phyloP scores from a whole-genome alignment of 768 basidiomycete genomes.

The Phylloporus sp. region DNA sequence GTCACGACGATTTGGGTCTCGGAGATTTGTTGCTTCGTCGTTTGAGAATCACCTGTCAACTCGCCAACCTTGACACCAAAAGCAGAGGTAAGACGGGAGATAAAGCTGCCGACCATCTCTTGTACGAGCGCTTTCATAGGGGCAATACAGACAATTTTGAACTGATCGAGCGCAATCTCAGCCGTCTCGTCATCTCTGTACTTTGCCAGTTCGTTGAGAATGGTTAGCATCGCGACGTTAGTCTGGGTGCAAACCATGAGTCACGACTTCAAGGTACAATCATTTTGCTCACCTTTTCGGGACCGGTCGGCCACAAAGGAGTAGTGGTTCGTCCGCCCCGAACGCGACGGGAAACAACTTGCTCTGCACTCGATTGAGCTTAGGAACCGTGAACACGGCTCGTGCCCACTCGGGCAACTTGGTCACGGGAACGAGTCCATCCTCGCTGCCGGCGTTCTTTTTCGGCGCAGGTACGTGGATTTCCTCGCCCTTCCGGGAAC shows the following conservation, averaged over 20 bases:
- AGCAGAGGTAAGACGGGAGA: conserved; percentile 53
- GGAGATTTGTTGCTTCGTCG: conserved; percentile 95
- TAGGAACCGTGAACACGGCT: conserved; percentile 76
- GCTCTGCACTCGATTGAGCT: conserved; percentile 88
- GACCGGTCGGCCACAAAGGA: conserved; percentile 97
- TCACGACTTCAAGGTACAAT: not conserved
- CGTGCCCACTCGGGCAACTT: conserved; percentile 82
- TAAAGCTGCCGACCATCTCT: conserved; percentile 97
- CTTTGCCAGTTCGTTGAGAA: conserved; percentile 86
- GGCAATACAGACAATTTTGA: conserved; percentile 97
- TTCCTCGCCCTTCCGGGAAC: conserved; percentile 94
- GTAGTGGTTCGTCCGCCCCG: conserved; percentile 88
- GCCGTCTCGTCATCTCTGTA: conserved; percentile 81
- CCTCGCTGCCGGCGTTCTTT: conserved; percentile 55
- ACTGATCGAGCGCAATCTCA: conserved; percentile 75
- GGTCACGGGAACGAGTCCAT: conserved; percentile 67
- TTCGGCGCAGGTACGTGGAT: conserved; percentile 96
- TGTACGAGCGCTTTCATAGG: conserved; percentile 99
- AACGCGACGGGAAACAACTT: conserved; percentile 91
- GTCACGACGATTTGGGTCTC: conserved; percentile 98
- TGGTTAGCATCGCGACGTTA: conserved; percentile 94
- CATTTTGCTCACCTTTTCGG: conserved; percentile 76
- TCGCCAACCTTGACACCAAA: conserved; percentile 87
- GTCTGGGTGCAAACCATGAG: conserved; percentile 50
- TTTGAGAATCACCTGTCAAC: conserved; percentile 94